Conservation (phyloP, 139 green algal genomes). For the Coccomyxa sp. region DNA sequence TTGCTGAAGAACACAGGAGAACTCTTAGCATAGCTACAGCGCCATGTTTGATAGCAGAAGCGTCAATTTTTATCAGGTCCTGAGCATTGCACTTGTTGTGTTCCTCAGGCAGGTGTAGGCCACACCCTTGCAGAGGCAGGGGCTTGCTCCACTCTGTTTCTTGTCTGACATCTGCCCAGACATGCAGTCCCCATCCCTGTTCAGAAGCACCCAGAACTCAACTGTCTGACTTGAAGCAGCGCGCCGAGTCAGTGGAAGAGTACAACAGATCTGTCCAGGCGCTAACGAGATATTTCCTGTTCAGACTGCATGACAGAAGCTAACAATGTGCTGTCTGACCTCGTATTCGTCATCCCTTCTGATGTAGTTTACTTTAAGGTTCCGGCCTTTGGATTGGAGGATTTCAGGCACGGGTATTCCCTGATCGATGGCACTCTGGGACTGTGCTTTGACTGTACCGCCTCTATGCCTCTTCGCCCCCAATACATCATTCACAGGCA, state of each 20-base stretch:
- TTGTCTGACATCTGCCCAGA: slow-evolving; percentile 3
- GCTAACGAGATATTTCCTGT: too few relatives aligned
- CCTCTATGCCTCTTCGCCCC: too few relatives aligned
- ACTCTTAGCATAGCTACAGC: neutral
- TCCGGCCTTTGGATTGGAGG: neutral
- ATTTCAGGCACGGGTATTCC: neutral
- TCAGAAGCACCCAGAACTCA: too few relatives aligned
- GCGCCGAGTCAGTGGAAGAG: too few relatives aligned
- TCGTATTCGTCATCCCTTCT: neutral
- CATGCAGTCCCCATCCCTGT: slow-evolving; percentile 9
- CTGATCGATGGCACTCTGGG: too few relatives aligned
- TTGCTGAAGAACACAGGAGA: neutral
- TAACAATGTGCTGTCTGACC: neutral
- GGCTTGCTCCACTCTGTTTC: slow-evolving; percentile 1
- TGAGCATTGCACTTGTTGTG: neutral
- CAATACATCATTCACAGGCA: too few relatives aligned
- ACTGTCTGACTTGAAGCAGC: neutral
- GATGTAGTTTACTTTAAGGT: neutral
- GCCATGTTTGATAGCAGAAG: neutral
- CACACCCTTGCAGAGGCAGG: neutral
- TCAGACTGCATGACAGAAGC: neutral
- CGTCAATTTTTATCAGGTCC: neutral
- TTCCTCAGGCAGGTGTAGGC: neutral
- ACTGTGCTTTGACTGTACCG: neutral
- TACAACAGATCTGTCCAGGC: too few relatives aligned